Evolutionary conservation across 768 basidiomycete species (phyloP).

Genomic region (Pisolithus marmoratus): DNA sequence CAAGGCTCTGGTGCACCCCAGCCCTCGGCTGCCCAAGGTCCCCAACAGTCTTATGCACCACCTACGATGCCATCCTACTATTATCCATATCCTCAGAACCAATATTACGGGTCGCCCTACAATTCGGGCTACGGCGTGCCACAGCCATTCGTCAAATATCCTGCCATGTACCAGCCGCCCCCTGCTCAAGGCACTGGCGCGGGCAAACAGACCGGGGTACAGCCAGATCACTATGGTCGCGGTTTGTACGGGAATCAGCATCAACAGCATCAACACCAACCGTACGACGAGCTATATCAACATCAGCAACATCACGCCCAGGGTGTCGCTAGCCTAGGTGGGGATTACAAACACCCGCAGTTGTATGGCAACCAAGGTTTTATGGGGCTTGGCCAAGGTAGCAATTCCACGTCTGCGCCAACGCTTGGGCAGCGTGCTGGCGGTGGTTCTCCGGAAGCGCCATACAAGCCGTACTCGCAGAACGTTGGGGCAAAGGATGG

Average conservation of each 20-base stretch:
- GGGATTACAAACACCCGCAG: conserved; percentile 41
- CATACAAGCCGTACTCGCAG: conserved; percentile 69
- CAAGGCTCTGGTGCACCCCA: conserved; percentile 50
- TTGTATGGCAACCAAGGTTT: conserved; percentile 57
- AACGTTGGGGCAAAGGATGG: conserved; percentile 55
- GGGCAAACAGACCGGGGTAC: conserved; percentile 57
- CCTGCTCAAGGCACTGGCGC: conserved; percentile 62
- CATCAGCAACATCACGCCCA: conserved; percentile 57
- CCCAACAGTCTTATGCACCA: conserved; percentile 61
- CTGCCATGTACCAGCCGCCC: conserved; percentile 68
- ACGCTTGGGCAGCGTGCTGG: conserved; percentile 38
- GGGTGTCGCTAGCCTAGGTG: conserved; percentile 32
- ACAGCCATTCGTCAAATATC: conserved; percentile 73
- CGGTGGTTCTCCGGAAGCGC: conserved; percentile 60
- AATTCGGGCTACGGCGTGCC: conserved; percentile 50
- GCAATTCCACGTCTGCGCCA: conserved; percentile 39
- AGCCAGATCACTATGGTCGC: conserved; percentile 57
- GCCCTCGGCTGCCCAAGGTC: conserved; percentile 54
- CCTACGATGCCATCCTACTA: conserved; percentile 46
- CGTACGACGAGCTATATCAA: conserved; percentile 49
- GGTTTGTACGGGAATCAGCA: conserved; percentile 45
- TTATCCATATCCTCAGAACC: conserved; percentile 68
- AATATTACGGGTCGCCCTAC: conserved; percentile 73
- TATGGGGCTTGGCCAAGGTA: conserved; percentile 54
- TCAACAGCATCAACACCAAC: conserved; percentile 47